Evolutionary conservation across 2,329 filamentous ascomycete genomes (phyloP), one percentile per base, ranked within the genome.

Genomic region (Ustulina deusta): DNA sequence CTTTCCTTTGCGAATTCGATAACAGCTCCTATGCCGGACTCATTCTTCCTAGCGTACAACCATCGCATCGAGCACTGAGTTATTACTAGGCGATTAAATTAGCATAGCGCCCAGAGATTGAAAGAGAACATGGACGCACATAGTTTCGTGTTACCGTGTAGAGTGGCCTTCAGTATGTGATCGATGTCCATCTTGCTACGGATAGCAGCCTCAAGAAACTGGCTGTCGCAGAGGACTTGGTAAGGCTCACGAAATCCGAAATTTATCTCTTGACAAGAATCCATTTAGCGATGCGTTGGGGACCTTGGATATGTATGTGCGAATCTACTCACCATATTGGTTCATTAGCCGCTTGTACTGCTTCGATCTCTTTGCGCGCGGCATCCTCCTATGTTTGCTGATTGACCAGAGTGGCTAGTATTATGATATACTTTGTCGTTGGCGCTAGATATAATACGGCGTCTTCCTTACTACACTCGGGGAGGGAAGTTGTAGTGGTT

Each of bases 181-280:
- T 92, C 83, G n/a, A 97, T 84, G 69, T 97, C 92, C 91, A 97
- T 97, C 76, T 95, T 96, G 83, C 92, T 96, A 57, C 89, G 88
- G 72, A 91, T 89, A 25, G 94, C 90, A 78, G 97, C 93, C 76
- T 88, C 86, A 59, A 98, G 87, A 74, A 98, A 93, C 71, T 94
- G 89, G 66, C 93, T 92, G 78, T 97, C 94, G 69, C 97, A 90
- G 49, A 97, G 84, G 59, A 97, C 91, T 82, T 98, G 96, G 82
- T 97, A 98, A 11, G 96, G 94, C 81, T 96, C 92, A 74, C 94
- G 93, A 80, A 97, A 97, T 68, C 92, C 91, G 78, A 97, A 97
- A 68, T 89, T 90, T 79, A 95, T 87, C 77, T 90, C 68, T 70
- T 20, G 7, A 51, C 2, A 9, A 6, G 6, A 6, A 38, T 54